Base-by-base conservation (phyloP, 192 early-diverging fungal species). In the Pilaira anomala region DNA sequence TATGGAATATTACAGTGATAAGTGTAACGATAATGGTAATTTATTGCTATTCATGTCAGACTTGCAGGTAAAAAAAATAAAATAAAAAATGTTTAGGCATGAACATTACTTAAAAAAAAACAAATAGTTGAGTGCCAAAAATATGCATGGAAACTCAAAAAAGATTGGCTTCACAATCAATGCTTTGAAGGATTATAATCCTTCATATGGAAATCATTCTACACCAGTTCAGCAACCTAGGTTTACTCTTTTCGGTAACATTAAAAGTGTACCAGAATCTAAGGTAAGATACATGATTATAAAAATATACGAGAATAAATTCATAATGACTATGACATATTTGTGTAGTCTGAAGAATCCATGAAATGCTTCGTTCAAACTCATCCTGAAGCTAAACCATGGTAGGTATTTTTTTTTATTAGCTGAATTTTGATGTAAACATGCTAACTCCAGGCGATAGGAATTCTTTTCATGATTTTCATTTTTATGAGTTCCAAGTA, bases 1-100 rank as follows among this genome's bases (percentile, higher is more conserved):
- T 28, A 64, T 82, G 73, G 80, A 82, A 19, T 82, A 82, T 39
- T 82, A 73, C 40, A 57, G 60, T 7, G 80, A 77, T 62, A 71
- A 76, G 22, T 82, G 80, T 51, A 57, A 71, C 22, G 19, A 64
- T 13, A 67, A 54, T 14, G 80, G 80, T 29, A 70, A 69, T 60
- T 68, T 73, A 8, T 60, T 82, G 30, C 52, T 82, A 48, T 62
- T 79, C 9, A 67, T 82, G 56, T 77, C 75, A 1, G 50, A 73
- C 48, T 63, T 76, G 46, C 11, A 39, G 21, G 26, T 57, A n/a
- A 29, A 39, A 57, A 3, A 41, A 36, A 36, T 9, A 36, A 36
- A 9, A 36, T 36, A 36, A 9, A 36, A 1, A 33, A 36, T 36
- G 11, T 9, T 9, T 36, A 36, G 7, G 5, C 33, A 36, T 6